A percentile compares a stretch with the other conserved stretches of the same genome.
phyloP scores from a whole-genome alignment of 2,329 filamentous ascomycete genomes.

The Eutypella sp. region DNA sequence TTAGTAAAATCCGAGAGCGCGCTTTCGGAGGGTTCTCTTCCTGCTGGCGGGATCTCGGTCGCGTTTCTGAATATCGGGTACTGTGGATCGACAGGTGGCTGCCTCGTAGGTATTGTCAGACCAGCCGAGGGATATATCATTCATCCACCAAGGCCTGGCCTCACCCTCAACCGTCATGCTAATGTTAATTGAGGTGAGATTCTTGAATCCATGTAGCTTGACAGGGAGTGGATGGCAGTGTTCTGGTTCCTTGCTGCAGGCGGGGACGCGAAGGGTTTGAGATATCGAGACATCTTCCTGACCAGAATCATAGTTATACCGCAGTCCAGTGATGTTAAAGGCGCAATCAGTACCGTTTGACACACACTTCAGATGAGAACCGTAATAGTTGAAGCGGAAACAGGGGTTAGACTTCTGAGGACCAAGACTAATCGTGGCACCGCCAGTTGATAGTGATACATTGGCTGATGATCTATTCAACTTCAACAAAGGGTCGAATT shows the following conservation, averaged over 20 bases:
- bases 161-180: constrained; percentile 32
- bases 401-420: constrained; percentile 17
- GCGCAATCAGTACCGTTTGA: constrained; percentile 19
- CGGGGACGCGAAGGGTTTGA: constrained; percentile 16
- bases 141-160: constrained; percentile 40
- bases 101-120: constrained; percentile 34
- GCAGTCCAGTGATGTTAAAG: constrained; percentile 24
- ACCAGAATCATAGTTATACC: constrained; percentile 14
- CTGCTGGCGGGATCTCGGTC: constrained; percentile 10
- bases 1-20: constrained; percentile 13
- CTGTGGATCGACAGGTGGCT: constrained; percentile 31
- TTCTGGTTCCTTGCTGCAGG: constrained; percentile 14
- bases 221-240: constrained; percentile 19
- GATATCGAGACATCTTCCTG: constrained; percentile 10
- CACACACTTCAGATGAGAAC: constrained; percentile 22
- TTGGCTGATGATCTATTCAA: constrained; percentile 13
- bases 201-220: constrained; percentile 16
- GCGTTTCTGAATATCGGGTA: constrained; percentile 24
- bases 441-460: constrained; percentile 8
- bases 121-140: constrained; percentile 40
- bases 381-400: constrained; percentile 24
- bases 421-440: constrained; percentile 21
- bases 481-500: constrained; percentile 22
- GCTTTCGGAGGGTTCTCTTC: constrained; percentile 11
- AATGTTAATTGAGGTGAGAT: constrained; percentile 31